Evolutionary conservation across 1,284 basidiomycete genomes (phyloP).

Genomic region (Leccinum solheimii): DNA sequence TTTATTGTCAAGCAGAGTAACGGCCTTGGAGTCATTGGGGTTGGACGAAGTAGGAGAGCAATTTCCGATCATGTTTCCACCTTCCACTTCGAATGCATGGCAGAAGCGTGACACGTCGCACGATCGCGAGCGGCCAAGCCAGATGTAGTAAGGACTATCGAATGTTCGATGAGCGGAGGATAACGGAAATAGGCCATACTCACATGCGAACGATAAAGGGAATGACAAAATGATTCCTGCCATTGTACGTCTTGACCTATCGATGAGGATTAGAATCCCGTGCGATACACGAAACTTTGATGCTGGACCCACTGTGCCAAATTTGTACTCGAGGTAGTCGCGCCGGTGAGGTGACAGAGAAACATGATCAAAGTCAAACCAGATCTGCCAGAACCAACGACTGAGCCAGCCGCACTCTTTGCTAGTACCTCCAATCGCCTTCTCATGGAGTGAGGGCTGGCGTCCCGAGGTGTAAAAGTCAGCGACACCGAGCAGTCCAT

Average conservation of each 20-base stretch:
- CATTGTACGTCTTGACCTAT: slow-evolving; percentile 68
- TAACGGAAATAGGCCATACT: slow-evolving; percentile 16
- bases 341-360: slow-evolving; percentile 67
- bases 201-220: slow-evolving; percentile 71
- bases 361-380: slow-evolving; percentile 82
- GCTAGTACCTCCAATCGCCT: slow-evolving; percentile 69
- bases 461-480: slow-evolving; percentile 81
- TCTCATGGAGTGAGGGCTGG: slow-evolving; percentile 55
- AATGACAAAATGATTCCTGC: slow-evolving; percentile 70
- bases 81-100: slow-evolving; percentile 70
- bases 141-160: slow-evolving; percentile 70
- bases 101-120: slow-evolving; percentile 62
- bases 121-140: slow-evolving; percentile 70
- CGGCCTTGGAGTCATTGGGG: slow-evolving; percentile 34
- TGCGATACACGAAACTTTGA: neutral
- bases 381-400: slow-evolving; percentile 82
- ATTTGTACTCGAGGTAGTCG: slow-evolving; percentile 81
- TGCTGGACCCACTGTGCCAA: slow-evolving; percentile 56
- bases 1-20: slow-evolving; percentile 43
- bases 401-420: slow-evolving; percentile 74
- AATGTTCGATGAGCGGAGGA: slow-evolving; percentile 1
- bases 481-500: slow-evolving; percentile 70
- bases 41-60: slow-evolving; percentile 42
- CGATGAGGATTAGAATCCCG: neutral
- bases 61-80: slow-evolving; percentile 66